These are phyloP conservation scores for Cadophora sp. DNA, from an alignment of 2,329 filamentous ascomycete species.

Conservation along the genomic window DNA sequence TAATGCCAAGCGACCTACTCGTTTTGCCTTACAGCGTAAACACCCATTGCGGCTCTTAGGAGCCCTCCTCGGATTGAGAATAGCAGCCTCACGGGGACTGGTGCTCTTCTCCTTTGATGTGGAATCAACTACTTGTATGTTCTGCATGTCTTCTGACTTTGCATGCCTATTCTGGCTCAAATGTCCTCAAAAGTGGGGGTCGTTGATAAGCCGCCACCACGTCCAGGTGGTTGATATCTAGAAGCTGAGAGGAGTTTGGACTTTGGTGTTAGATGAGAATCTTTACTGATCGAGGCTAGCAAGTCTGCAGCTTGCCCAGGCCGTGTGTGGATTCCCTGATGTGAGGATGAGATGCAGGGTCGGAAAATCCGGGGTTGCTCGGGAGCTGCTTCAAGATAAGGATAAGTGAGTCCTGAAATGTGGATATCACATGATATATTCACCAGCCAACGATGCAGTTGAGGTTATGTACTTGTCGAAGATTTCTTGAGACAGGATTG, in stretches of 20 bases:
- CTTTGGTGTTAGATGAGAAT: not conserved
- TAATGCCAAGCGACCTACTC: constrained; percentile 30
- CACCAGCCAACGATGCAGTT: not conserved
- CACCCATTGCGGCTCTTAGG: constrained; percentile 42
- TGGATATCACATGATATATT: constrained; percentile 5
- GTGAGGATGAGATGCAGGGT: not conserved
- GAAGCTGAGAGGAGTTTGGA: not conserved
- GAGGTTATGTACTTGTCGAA: not conserved
- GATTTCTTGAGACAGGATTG: not conserved
- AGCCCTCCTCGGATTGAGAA: constrained; percentile 38
- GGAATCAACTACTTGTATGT: constrained; percentile 1
- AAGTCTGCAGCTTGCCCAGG: not conserved
- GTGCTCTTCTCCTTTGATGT: constrained; percentile 17
- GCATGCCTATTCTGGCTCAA: constrained; percentile 14
- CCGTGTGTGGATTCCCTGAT: not conserved
- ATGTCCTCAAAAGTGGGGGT: constrained; percentile 28
- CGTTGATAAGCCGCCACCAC: not conserved
- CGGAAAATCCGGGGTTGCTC: not conserved
- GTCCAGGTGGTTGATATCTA: no score
- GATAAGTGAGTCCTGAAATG: not conserved
- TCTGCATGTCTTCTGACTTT: constrained; percentile 20
- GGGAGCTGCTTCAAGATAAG: constrained; percentile 2
- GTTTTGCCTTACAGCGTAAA: constrained; percentile 41
- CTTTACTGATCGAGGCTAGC: not conserved
- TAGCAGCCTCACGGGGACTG: not conserved